Base-by-base conservation (phyloP, 2,329 filamentous ascomycete species). In the Apiospora rasikravindrae region DNA sequence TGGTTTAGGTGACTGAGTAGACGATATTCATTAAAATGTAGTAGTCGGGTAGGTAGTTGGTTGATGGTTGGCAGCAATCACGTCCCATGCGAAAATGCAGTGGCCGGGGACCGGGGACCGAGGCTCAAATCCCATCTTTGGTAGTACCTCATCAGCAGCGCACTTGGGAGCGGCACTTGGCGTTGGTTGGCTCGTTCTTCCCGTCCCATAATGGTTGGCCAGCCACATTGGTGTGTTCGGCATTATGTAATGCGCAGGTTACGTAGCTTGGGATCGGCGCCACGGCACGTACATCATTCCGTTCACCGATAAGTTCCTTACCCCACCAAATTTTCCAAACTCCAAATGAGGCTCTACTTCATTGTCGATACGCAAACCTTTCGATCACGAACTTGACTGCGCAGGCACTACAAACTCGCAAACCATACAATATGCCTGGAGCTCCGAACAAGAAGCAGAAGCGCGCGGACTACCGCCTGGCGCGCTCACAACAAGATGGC, bases 391-490 rank as follows among this genome's bases (percentile, higher is more conserved):
- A n/a, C 33, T 37, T 7, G 22, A 64, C 33, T 14, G 53, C 8
- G 5, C 19, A 61, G 14, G 26, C 16, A 61, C 53, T 61, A 19
- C 16, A 19, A 4, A 14, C 8, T n/a, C 57, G 33, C 33, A 33
- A 64, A 33, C 22, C 33, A n/a, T 44, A 5, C 67, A 75, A 53
- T 24, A 87, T 87, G 86, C 78, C 80, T 37, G 81, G 80, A 24
- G 81, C 83, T 61, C 78, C 86, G 61, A 88, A 86, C 73, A 93
- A 92, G 80, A 87, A 86, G 73, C 87, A 90, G 77, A 91, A 91
- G 84, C 90, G 93, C 75, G 88, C 90, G 72, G 88, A 88, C 73
- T 93, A 93, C 79, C 90, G 89, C 77, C 86, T 86, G 71, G 83
- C 86, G 70, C 86, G 87, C 69, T 40, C 19, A 40, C 83, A 84